Percentiles rank a stretch among this genome's conserved stretches.
Evolutionary conservation across 371 early-diverging fungal species (phyloP).

Genomic region (Mycotypha africana): DNA sequence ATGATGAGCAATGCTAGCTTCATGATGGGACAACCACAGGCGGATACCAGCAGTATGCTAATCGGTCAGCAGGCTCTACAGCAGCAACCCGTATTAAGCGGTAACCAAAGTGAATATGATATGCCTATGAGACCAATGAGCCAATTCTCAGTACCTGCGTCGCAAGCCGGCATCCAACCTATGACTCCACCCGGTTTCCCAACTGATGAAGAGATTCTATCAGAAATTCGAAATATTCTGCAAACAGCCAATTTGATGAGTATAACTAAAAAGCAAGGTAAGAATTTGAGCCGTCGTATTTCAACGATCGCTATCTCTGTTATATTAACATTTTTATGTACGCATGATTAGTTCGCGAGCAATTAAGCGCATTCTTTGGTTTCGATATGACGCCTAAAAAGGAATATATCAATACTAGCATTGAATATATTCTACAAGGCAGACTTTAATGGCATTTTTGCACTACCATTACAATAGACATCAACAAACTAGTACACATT

Average conservation of each 20-base stretch:
- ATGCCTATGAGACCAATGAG: conserved; percentile 27
- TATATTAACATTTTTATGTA: background rate
- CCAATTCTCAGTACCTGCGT: conserved; percentile 32
- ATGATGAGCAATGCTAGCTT: conserved; percentile 13
- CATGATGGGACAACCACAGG: conserved; percentile 4
- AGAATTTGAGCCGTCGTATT: background rate
- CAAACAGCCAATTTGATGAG: conserved; percentile 75
- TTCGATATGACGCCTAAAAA: conserved; percentile 77
- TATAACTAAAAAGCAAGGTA: conserved; percentile 80
- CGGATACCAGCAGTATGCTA: conserved; percentile 4
- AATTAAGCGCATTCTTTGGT: conserved; percentile 73
- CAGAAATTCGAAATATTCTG: conserved; percentile 78
- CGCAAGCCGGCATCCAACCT: conserved; percentile 27
- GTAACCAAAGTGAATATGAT: conserved; percentile 12
- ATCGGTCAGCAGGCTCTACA: too few species aligned
- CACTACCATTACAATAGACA: too few species aligned
- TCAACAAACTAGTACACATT: too few species aligned
- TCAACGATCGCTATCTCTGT: too few species aligned
- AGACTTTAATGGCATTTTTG: conserved; percentile 24
- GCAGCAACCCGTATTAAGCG: conserved; percentile 1
- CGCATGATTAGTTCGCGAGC: conserved; percentile 68
- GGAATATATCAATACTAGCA: conserved; percentile 84
- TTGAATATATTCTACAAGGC: conserved; percentile 63
- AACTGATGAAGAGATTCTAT: conserved; percentile 77
- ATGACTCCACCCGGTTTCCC: conserved; percentile 54